Base-by-base conservation (phyloP, 2,329 filamentous ascomycete genomes). In the Epichloe baconii region DNA sequence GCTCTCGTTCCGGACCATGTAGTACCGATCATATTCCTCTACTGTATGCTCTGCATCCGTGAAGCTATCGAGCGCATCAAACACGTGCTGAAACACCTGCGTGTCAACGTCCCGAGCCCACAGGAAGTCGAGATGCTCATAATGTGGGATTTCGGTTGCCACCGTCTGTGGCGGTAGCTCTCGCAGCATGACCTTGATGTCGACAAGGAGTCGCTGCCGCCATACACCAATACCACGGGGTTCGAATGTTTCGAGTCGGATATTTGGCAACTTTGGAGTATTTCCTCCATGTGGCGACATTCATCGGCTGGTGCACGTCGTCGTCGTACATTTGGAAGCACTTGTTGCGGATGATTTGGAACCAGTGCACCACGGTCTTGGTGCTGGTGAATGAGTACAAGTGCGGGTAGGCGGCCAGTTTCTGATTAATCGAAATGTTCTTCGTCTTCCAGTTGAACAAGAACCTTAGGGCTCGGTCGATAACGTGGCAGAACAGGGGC, bases 251-350 rank as follows among this genome's bases (percentile, higher is more conserved):
- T 57, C 87, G 84, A 0, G 93, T 98, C 0, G 93, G 93, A 59
- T 96, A 98, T 64, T 87, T 91, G 59, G 93, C 89, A 5, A 96
- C 90, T 65, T 96, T 96, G 66, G 94, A 95, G 69, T 95, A 95
- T 60, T 91, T 89, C 62, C 79, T 83, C 50, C 78, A 78, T 4
- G 82, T 82, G 21, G 78, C 79, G 38, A 90, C 72, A 50, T 82
- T 80, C 53, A 95, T 73, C 0, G 85, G 85, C 31, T 84, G 83
- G 52, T 89, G 86, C 1, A 93, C 79, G 60, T 97, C 91, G 64
- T 98, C 93, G 64, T 98, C 93, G 66, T 90, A 97, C 87, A 98
- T 96, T 67, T 98, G 93, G 67, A 98, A 97, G 26, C 82, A 89
- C 61, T 88, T 87, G 61, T 91, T 96, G 57, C 93, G 85, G 61